Conservation (phyloP, 2,329 filamentous ascomycete genomes). For the Pseudogymnoascus sp. region DNA sequence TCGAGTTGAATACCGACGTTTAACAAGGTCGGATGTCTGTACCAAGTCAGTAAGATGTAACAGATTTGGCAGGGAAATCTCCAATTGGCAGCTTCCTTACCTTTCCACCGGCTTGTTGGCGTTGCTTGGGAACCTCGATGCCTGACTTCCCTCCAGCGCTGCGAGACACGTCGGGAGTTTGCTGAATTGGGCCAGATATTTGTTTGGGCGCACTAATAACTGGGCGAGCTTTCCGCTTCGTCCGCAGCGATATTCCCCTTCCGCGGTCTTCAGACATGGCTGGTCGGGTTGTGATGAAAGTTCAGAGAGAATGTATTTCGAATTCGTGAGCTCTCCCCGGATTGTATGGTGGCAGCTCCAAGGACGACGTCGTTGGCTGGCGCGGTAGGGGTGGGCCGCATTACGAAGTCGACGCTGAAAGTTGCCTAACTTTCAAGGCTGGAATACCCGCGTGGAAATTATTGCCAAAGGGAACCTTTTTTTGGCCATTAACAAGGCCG, state of each 20-base stretch:
- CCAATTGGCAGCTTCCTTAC: constrained; percentile 27
- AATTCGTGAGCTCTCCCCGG: not conserved
- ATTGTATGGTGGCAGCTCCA: not conserved
- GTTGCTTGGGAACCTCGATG: constrained; percentile 33
- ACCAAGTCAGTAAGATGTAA: constrained; percentile 11
- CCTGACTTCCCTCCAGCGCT: constrained; percentile 28
- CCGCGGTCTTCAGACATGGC: constrained; percentile 54
- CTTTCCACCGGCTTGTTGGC: constrained; percentile 48
- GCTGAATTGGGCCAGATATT: constrained; percentile 52
- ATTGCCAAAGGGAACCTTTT: constrained; percentile 4
- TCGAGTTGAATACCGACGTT: constrained; percentile 86
- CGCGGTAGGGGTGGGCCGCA: not conserved
- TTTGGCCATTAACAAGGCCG: constrained; percentile 1
- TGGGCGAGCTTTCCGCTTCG: constrained; percentile 53
- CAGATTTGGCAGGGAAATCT: not conserved
- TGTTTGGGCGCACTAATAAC: constrained; percentile 54
- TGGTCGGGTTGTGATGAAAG: not conserved
- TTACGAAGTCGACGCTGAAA: constrained; percentile 7
- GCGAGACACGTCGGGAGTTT: constrained; percentile 37
- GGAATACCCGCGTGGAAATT: constrained; percentile 5
- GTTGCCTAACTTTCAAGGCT: constrained; percentile 1
- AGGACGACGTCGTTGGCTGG: constrained; percentile 2
- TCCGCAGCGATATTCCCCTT: constrained; percentile 53
- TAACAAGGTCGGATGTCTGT: constrained; percentile 72
- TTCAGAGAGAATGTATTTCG: not conserved